phyloP scores from a whole-genome alignment of 805 yeast genomes.

The Candida qinlingensis region DNA sequence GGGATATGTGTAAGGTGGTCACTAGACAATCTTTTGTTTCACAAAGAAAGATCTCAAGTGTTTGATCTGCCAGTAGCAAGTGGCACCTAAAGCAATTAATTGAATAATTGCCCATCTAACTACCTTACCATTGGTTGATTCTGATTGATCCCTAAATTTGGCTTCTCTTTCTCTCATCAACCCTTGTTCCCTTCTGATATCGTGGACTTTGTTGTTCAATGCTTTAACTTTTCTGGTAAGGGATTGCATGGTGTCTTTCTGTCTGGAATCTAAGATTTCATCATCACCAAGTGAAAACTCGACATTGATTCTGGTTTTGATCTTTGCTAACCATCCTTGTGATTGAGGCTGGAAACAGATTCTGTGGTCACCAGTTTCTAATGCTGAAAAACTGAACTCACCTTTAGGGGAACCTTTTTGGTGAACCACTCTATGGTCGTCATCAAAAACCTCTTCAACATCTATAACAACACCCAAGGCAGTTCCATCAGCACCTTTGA shows the following conservation, averaged over 20 bases:
- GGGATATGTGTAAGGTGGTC: too few species aligned
- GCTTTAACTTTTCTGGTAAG: slow-evolving; percentile 51
- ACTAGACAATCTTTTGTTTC: slow-evolving; percentile 54
- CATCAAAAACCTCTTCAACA: slow-evolving; percentile 72
- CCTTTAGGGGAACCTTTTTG: slow-evolving; percentile 60
- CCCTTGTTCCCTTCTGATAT: slow-evolving; percentile 61
- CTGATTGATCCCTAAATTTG: slow-evolving; percentile 70
- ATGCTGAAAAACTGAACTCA: slow-evolving; percentile 77
- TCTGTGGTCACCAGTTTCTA: slow-evolving; percentile 83
- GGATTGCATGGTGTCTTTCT: slow-evolving; percentile 47
- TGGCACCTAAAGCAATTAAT: slow-evolving; percentile 55
- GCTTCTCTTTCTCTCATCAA: slow-evolving; percentile 67
- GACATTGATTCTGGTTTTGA: slow-evolving; percentile 61
- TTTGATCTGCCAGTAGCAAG: slow-evolving; percentile 72
- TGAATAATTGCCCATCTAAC: slow-evolving; percentile 73
- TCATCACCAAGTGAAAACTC: slow-evolving; percentile 70
- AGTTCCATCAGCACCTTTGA: slow-evolving; percentile 29
- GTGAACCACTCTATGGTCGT: slow-evolving; percentile 68
- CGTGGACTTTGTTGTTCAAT: slow-evolving; percentile 51
- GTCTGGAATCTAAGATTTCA: slow-evolving; percentile 56
- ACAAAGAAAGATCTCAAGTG: slow-evolving; percentile 79
- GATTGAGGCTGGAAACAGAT: slow-evolving; percentile 64
- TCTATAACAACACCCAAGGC: slow-evolving; percentile 36
- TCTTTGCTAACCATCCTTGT: slow-evolving; percentile 30
- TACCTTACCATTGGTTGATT: slow-evolving; percentile 67